Evolutionary conservation across 179 eudicot genomes (phyloP), one percentile per base, ranked within the genome.

Genomic region (Silene coronaria): DNA sequence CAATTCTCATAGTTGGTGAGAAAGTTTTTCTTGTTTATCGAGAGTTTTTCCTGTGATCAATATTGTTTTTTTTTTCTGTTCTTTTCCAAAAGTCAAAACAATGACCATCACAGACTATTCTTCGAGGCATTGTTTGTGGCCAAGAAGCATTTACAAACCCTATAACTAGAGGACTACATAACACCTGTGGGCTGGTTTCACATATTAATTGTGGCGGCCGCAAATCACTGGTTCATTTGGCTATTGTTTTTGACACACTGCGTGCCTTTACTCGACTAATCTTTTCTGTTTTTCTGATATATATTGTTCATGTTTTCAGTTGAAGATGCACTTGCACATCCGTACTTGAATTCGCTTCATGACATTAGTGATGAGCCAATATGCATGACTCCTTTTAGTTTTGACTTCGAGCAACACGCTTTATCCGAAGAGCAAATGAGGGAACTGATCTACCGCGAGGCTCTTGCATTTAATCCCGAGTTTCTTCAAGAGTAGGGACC

Each of bases 261-360:
- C 55, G 19, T 65, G 57, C 42, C 68, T 28, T 42, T 42, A 24
- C 66, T 24, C n/a, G 13, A 5, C 30, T 42, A 42, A 42, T 42
- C 14, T 9, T 42, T 42, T 42, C 3, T 9, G 2, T 1, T 11
- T 42, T 42, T 24, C 66, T 61, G 17, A 61, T 61, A 61, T 61
- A 10, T 23, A 11, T 26, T 10, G 2, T 58, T 65, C 66, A 55
- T 9, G 38, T 23, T 83, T 84, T 71, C 94, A 92, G 97, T 92
- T 77, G 96, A 92, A 80, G 94, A 86, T 46, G 97, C 97, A 16
- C 85, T 91, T 46, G 97, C 97, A 55, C 97, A 91, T 81, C 97
- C 90, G 13, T 91, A 91, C 81, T 75, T 92, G 65, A 86, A 87
- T 51, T 88, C 96, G 4, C 89, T 92, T 68, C 97, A 91, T 46